Evolutionary conservation across 176 grass and related monocot genomes (phyloP), one percentile per base, ranked within the genome.

Genomic region (Canna indica): DNA sequence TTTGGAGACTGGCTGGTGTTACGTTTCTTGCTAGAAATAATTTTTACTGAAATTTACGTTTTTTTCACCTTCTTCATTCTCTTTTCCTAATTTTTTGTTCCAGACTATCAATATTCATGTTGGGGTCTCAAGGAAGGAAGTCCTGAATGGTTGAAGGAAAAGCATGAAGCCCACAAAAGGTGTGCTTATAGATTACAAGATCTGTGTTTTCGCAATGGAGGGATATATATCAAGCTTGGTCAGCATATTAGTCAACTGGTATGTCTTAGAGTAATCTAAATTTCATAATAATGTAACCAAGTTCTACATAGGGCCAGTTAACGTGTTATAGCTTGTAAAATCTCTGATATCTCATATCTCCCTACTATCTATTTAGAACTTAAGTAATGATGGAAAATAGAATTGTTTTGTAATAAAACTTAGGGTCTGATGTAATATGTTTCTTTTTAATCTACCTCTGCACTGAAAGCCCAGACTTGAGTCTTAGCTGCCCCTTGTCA

Each of bases 221-320:
- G 88, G 54, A 96, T 96, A 80, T 96, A 96, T 74, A 96, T 96
- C 79, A 96, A 91, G 76, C 88, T 96, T 77, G 93, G 88, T 67
- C 88, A 96, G 75, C 93, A 96, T 83, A 80, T 96, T 68, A 81
- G 78, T 47, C 92, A 96, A 80, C 77, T 96, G 81, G 91, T 96
- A 38, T 75, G 64, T 76, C n/a, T 35, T 26, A 22, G 2, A 45
- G 64, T 24, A 29, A 22, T 25, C 16, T 72, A 33, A 20, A 13
- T 1, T 34, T 8, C 16, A 35, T 30, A 66, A 33, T n/a, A 66
- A 24, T 66, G 20, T 66, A 38, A 18, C 17, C 63, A 54, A n/a
- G 4, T 54, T 54, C 63, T 66, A 17, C 32, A 63, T 33, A 63
- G 5, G 1, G 41, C 13, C 41, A 44, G 41, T 44, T 11, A 44